These are phyloP conservation scores for Quercus berberidifolia DNA, from an alignment of 306 rosid species.

Conservation along the genomic window DNA sequence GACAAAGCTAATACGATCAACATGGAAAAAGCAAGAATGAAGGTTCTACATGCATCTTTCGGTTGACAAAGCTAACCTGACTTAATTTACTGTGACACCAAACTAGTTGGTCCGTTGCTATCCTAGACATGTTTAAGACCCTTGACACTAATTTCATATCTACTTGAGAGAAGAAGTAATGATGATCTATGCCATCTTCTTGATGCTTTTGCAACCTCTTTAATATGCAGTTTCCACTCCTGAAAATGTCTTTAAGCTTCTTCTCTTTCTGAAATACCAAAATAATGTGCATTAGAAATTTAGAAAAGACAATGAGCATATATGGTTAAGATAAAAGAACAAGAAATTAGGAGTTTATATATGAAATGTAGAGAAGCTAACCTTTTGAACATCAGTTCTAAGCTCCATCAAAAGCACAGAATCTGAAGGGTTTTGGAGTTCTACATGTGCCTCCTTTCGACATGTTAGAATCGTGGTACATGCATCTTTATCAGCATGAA, in stretches of 20 bases:
- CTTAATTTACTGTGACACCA: slow-evolving; percentile 84
- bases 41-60: slow-evolving; percentile 66
- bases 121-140: slow-evolving; percentile 76
- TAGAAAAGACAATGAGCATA: neutral
- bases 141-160: slow-evolving; percentile 85
- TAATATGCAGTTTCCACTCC: slow-evolving; percentile 74
- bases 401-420: slow-evolving; percentile 42
- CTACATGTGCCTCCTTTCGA: slow-evolving; percentile 28
- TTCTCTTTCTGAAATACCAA: slow-evolving; percentile 65
- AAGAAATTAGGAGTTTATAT: neutral
- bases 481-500: slow-evolving; percentile 60
- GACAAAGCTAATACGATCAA: slow-evolving; percentile 15
- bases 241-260: slow-evolving; percentile 52
- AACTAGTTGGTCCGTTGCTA: slow-evolving; percentile 77
- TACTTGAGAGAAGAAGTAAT: slow-evolving; percentile 76
- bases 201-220: slow-evolving; percentile 53
- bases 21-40: slow-evolving; percentile 83
- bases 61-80: slow-evolving; percentile 52
- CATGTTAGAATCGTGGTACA: slow-evolving; percentile 22
- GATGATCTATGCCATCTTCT: slow-evolving; percentile 56
- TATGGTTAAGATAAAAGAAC: neutral
- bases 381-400: slow-evolving; percentile 68
- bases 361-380: slow-evolving; percentile 1
- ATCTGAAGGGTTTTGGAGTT: slow-evolving; percentile 70
- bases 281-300: neutral